Evolutionary conservation across 805 yeast species (phyloP).

Genomic region (Trichomonascus vanleenenianus): DNA sequence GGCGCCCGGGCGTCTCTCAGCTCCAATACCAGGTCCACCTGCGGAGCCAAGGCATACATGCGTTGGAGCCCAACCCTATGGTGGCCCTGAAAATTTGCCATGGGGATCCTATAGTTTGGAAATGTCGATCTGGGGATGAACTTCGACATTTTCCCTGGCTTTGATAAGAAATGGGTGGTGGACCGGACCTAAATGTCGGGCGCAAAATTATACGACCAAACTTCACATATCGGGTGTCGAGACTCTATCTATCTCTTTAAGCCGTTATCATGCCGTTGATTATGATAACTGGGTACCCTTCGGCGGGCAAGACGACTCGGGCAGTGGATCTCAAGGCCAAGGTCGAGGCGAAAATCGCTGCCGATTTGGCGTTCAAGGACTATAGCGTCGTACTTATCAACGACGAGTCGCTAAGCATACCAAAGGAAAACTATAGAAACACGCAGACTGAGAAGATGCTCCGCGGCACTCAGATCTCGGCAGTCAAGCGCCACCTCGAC

Average conservation of each 20-base stretch:
- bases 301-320: slow-evolving; percentile 74
- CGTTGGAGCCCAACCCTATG: slow-evolving; percentile 70
- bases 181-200: background rate
- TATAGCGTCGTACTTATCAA: slow-evolving; percentile 59
- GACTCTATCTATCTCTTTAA: too few species aligned
- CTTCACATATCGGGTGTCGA: too few species aligned
- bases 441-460: slow-evolving; percentile 63
- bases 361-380: slow-evolving; percentile 23
- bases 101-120: slow-evolving; percentile 60
- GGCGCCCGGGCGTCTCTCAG: slow-evolving; percentile 90
- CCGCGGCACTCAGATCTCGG: slow-evolving; percentile 79
- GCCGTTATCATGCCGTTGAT: slow-evolving; percentile 92
- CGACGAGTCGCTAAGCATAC: slow-evolving; percentile 71
- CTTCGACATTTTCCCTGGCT: background rate
- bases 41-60: slow-evolving; percentile 64
- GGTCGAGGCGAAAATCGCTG: slow-evolving; percentile 38
- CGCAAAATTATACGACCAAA: background rate
- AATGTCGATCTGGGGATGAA: slow-evolving; percentile 68
- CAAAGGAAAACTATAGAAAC: slow-evolving; percentile 50
- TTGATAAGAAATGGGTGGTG: background rate
- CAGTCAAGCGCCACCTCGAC: slow-evolving; percentile 74
- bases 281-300: slow-evolving; percentile 76
- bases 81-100: slow-evolving; percentile 85
- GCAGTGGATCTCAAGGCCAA: slow-evolving; percentile 47
- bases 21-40: slow-evolving; percentile 74